Evolutionary conservation across 2,329 filamentous ascomycete species (phyloP), one percentile per base, ranked within the genome.

Genomic region (Pezicula neosporulosa): DNA sequence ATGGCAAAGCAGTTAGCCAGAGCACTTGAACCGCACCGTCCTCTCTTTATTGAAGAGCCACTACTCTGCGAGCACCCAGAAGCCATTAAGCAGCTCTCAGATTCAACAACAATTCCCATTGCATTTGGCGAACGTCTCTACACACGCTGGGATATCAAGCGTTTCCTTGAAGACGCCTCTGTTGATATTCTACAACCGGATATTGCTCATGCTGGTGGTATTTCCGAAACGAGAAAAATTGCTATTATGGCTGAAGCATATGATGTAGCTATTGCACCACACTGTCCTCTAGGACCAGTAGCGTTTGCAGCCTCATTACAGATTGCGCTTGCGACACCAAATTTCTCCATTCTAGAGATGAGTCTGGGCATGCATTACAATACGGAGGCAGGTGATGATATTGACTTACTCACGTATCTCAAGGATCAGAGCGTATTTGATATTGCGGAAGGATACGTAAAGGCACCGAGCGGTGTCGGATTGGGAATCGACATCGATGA

Each of bases 1-100:
- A 90, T 91, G 86, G 87, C 87, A 0, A 89, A 88, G 59, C 87
- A 91, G 59, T 76, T 92, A 2, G 85, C 85, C 1, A 78, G 78
- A 52, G 75, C 79, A 0, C 74, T 91, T 0, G 86, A 87, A 55
- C 85, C 86, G 0, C 77, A 88, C 57, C 75, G 75, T 1, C 87
- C 87, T 0, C 70, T 91, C 15, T 91, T 90, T 65, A 83, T 90
- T 39, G 87, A 90, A 63, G 87, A 90, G 58, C 86, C 86, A 0
- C 70, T 90, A 2, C 75, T 90, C 0, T 85, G 80, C 1, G 87
- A 91, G 62, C 84, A 90, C 52, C 39, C 39, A 12, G 47, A 45
- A 42, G 47, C 47, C 10, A 74, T 82, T 56, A 77, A 77, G 53
- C 72, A 77, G 45, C 65, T 82, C 3, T 68, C 74, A 0, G 63